Evolutionary conservation across 176 grass and related monocot genomes (phyloP), one percentile per base, ranked within the genome.

Genomic region (Carex cristatella): DNA sequence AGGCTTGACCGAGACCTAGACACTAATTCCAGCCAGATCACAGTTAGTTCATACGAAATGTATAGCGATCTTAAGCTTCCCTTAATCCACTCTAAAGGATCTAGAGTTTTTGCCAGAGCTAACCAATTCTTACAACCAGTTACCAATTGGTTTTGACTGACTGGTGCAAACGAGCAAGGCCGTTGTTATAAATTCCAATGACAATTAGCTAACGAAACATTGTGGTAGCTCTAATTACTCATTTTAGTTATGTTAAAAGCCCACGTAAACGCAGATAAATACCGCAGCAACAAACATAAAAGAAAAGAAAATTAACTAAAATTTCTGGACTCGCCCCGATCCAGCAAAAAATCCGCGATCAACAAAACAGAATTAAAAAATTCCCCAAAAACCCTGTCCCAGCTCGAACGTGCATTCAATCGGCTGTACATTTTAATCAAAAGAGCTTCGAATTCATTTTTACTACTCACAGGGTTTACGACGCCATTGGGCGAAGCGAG

Each of bases 401-500:
- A 53, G 13, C 30, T 65, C 66, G 14, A 56, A 85, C 7, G 15
- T 9, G 85, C 42, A 58, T 68, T 40, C 13, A 74, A 83, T 63
- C 37, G 2, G 7, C 35, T 67, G 16, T 40, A 15, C 81, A 63
- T 65, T 27, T 58, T 3, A 48, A 83, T 31, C 69, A 56, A 64
- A 35, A 40, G 10, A 32, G 54, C 46, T 46, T 27, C 14, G n/a
- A 74, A 85, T 7, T 13, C 32, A 13, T 33, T 33, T 18, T 9
- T 8, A 65, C 68, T 69, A 77, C 85, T 91, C 80, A 90, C 95
- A 65, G 62, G 64, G 59, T 82, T 87, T 10, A 77, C 77, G n/a
- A 87, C 44, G 69, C 92, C 93, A 90, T 98, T 98, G 79, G 84
- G 80, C 32, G 84, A 65, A 32, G 85, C 76, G 79, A 89, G 86